Percentiles rank a stretch among this genome's conserved stretches.
These are phyloP conservation scores for Zygosaccharomyces sapae DNA, from an alignment of 1,139 yeast species.

Conservation along the genomic window DNA sequence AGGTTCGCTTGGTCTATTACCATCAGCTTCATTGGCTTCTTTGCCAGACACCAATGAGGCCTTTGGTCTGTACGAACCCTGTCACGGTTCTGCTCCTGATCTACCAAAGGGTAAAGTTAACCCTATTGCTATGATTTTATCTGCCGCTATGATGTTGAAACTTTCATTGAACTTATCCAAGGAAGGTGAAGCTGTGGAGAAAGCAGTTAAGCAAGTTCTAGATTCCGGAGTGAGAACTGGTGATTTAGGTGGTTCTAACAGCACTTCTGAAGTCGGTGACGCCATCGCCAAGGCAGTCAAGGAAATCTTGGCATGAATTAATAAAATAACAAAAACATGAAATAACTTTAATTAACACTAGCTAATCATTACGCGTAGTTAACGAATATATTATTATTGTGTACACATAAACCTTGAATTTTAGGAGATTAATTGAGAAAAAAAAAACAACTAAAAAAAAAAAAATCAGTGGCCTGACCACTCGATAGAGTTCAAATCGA, in stretches of 20 bases:
- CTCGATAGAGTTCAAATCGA: slow-evolving; percentile 86
- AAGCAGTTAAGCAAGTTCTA: slow-evolving; percentile 78
- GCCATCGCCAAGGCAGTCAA: slow-evolving; percentile 75
- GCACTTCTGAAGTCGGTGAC: slow-evolving; percentile 89
- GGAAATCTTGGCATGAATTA: slow-evolving; percentile 39
- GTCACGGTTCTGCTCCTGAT: slow-evolving; percentile 98
- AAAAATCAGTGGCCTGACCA: slow-evolving; percentile 83
- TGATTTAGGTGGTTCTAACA: slow-evolving; percentile 75
- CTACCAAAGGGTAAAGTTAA: slow-evolving; percentile 81
- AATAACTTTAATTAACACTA: not conserved
- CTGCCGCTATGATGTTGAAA: slow-evolving; percentile 96
- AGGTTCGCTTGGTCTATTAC: slow-evolving; percentile 91
- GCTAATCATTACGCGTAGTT: slow-evolving; percentile 4
- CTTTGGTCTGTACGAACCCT: slow-evolving; percentile 95
- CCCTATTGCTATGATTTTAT: slow-evolving; percentile 90
- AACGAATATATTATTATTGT: slow-evolving; percentile 11
- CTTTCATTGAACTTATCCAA: slow-evolving; percentile 74
- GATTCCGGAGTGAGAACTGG: slow-evolving; percentile 86
- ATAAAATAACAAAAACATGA: not conserved
- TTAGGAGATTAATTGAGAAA: not conserved
- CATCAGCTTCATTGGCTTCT: slow-evolving; percentile 93
- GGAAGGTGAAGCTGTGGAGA: slow-evolving; percentile 86
- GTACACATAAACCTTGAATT: slow-evolving; percentile 4
- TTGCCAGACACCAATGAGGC: slow-evolving; percentile 92
- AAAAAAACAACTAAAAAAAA: not conserved